Evolutionary conservation across 495 filamentous ascomycete species (phyloP).

Genomic region (Geopyxis carbonaria): DNA sequence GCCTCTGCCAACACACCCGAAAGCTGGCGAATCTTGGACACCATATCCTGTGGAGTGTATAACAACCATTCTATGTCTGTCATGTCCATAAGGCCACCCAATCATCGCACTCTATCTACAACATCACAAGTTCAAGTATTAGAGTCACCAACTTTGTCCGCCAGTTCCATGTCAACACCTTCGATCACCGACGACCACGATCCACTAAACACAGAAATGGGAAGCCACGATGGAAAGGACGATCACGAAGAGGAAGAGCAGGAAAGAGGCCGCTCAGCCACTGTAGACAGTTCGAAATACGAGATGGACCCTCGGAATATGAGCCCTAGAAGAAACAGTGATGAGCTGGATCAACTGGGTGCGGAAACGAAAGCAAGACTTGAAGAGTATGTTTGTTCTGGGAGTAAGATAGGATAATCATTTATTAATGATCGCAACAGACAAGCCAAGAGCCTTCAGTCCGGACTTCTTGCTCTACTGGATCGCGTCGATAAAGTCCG

Average conservation of each 20-base stretch:
- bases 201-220: slow-evolving; percentile 9
- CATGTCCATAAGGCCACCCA: slow-evolving; percentile 18
- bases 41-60: too few species aligned
- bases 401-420: neutral
- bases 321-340: slow-evolving; percentile 80
- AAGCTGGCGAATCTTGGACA: too few species aligned
- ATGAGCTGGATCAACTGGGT: slow-evolving; percentile 70
- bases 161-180: slow-evolving; percentile 20
- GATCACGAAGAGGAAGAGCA: slow-evolving; percentile 14
- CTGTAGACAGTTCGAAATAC: slow-evolving; percentile 16
- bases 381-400: slow-evolving; percentile 33
- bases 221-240: slow-evolving; percentile 11
- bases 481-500: slow-evolving; percentile 88
- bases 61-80: too few species aligned
- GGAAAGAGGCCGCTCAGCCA: slow-evolving; percentile 23
- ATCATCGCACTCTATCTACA: slow-evolving; percentile 21
- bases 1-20: too few species aligned
- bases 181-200: slow-evolving; percentile 23
- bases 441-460: slow-evolving; percentile 74
- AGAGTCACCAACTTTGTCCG: slow-evolving; percentile 20
- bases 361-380: slow-evolving; percentile 55
- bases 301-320: slow-evolving; percentile 84
- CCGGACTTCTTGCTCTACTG: slow-evolving; percentile 69
- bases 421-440: slow-evolving; percentile 29
- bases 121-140: slow-evolving; percentile 19